These are phyloP conservation scores for Elsinoe necatrix DNA, from an alignment of 2,329 filamentous ascomycete genomes.

Conservation along the genomic window DNA sequence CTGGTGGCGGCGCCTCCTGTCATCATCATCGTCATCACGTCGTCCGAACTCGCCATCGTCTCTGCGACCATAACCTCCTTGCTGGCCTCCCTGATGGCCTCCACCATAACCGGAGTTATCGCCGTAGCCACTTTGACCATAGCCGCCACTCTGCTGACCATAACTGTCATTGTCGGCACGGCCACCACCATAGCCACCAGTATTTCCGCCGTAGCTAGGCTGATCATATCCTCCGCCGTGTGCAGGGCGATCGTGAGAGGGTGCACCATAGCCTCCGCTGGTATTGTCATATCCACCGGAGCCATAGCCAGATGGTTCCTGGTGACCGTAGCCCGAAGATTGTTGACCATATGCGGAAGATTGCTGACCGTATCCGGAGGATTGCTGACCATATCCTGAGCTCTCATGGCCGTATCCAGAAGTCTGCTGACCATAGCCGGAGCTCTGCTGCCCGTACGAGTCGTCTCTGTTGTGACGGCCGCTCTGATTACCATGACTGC, in stretches of 20 bases:
- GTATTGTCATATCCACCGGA: neutral
- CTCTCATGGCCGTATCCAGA: neutral
- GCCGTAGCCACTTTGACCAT: neutral
- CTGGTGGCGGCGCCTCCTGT: neutral
- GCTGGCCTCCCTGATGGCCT: neutral
- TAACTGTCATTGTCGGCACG: neutral
- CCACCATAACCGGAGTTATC: conserved; percentile 1
- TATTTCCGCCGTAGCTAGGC: neutral
- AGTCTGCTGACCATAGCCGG: neutral
- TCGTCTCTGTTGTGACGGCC: neutral
- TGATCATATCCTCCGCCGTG: neutral
- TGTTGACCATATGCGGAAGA: neutral
- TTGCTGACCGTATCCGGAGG: neutral
- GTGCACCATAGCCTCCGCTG: neutral
- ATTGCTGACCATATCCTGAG: neutral
- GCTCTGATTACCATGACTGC: neutral
- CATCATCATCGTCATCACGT: conserved; percentile 11
- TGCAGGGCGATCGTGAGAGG: neutral
- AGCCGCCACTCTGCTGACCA: neutral
- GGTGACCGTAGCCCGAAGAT: neutral
- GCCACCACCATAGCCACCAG: neutral
- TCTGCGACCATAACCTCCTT: conserved; percentile 6
- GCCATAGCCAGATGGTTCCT: neutral
- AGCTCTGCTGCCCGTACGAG: neutral
- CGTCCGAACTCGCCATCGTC: conserved; percentile 1